Evolutionary conservation across 2,329 filamentous ascomycete species (phyloP), one percentile per base, ranked within the genome.

Genomic region (Microascus cirrosus): DNA sequence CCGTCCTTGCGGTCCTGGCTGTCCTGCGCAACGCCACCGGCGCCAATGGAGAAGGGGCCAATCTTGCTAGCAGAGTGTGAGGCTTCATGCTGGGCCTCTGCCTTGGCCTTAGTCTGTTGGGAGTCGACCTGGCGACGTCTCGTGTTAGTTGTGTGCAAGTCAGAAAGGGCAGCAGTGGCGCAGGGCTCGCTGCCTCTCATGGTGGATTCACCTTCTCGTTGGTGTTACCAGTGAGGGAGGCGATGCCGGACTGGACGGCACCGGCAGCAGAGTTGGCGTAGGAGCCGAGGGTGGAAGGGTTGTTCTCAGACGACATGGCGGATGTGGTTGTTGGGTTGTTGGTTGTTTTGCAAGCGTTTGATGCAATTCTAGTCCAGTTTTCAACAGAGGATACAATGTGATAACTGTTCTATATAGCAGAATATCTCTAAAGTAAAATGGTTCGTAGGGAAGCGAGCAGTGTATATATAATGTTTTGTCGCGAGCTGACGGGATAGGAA

Each of bases 231-330:
- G 88, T 92, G 58, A 95, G 61, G 61, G 76, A 80, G 62, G 90
- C 89, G 55, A 94, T 65, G 55, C 79, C 83, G 61, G 80, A 86
- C 73, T 95, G 90, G 56, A 85, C 81, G 58, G 84, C 77, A 63
- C 89, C 89, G 42, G 84, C 79, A 66, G 87, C 88, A 15, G 81
- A 81, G 79, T 92, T 86, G 65, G 89, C 68, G 74, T 85, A 86
- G 59, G 89, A 87, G 78, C 93, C 82, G 67, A 92, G 79, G 62
- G 91, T 94, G 62, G 90, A 95, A 64, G 86, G 55, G 55, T 62
- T 64, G 59, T 68, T 65, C 58, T 66, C 64, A 62, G 68, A 48
- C n/a, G 55, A 57, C 55, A 57, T 57, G 25, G 15, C 51, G 48
- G 35, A 6, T 55, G 15, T n/a, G 60, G 48, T 48, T 57, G 64